A percentile compares a stretch with the other conserved stretches of the same genome.
These are phyloP conservation scores for Schwanniomyces yamadae DNA, from an alignment of 805 yeast species.

Conservation along the genomic window DNA sequence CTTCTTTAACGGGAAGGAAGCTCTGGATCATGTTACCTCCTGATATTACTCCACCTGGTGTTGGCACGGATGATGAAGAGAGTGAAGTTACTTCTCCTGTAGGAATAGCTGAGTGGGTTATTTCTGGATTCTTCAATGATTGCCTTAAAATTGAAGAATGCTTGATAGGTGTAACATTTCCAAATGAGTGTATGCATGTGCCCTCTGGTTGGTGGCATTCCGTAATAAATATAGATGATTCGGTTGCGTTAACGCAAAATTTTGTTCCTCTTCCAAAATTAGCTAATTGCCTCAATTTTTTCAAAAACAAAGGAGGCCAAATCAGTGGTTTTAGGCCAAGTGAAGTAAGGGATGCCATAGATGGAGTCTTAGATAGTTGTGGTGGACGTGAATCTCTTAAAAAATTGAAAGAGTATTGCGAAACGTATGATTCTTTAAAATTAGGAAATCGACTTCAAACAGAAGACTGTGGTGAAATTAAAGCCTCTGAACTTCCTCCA, in stretches of 20 bases:
- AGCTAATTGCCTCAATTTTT: constrained; percentile 61
- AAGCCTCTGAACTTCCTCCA: constrained; percentile 27
- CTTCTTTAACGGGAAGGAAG: constrained; percentile 70
- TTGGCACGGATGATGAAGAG: constrained; percentile 70
- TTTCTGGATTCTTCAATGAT: constrained; percentile 78
- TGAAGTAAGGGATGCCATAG: constrained; percentile 41
- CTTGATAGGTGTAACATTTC: constrained; percentile 68
- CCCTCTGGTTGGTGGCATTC: constrained; percentile 99
- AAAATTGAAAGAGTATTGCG: constrained; percentile 26
- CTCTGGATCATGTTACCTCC: constrained; percentile 92
- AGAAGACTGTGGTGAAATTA: constrained; percentile 66
- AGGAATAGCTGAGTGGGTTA: constrained; percentile 91
- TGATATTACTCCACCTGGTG: constrained; percentile 76
- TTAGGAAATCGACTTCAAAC: constrained; percentile 27
- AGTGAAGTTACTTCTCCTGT: constrained; percentile 89
- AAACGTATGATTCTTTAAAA: constrained; percentile 22
- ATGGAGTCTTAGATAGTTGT: constrained; percentile 14
- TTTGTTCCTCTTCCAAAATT: constrained; percentile 72
- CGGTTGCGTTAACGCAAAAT: constrained; percentile 87
- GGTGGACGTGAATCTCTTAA: background rate
- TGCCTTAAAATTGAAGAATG: constrained; percentile 57
- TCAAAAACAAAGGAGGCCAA: constrained; percentile 66
- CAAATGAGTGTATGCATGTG: constrained; percentile 83
- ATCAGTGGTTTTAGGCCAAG: constrained; percentile 75
- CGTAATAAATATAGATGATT: constrained; percentile 80